These are phyloP conservation scores for Aeminium ludgeri DNA, from an alignment of 495 filamentous ascomycete species.

Conservation along the genomic window DNA sequence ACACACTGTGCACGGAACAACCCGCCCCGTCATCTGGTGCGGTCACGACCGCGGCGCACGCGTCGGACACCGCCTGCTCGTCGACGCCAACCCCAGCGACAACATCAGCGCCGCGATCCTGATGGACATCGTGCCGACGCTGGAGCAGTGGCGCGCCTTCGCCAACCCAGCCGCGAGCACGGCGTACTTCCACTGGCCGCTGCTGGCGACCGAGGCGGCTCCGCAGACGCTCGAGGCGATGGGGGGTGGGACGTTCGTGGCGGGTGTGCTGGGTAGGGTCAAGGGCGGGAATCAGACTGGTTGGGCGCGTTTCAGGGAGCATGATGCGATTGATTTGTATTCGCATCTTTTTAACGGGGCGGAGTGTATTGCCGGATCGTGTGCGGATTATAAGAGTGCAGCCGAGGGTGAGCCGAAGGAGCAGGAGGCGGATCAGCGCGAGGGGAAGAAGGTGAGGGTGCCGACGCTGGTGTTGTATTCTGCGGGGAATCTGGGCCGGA, in stretches of 20 bases:
- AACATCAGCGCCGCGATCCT: conserved; percentile 13
- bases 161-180: conserved; percentile 8
- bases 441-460: conserved; percentile 28
- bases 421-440: conserved; percentile 30
- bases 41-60: conserved; percentile 16
- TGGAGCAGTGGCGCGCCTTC: conserved; percentile 10
- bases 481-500: conserved; percentile 26
- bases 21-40: conserved; percentile 10
- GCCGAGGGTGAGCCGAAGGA: conserved; percentile 27
- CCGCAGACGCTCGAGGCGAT: conserved; percentile 9
- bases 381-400: conserved; percentile 33
- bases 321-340: conserved; percentile 11
- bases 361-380: conserved; percentile 16
- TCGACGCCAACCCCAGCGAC: conserved; percentile 9
- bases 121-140: conserved; percentile 14
- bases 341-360: conserved; percentile 2
- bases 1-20: conserved; percentile 8
- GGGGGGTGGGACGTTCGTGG: conserved; percentile 5
- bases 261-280: background rate
- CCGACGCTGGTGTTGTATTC: conserved; percentile 31
- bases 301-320: conserved; percentile 1
- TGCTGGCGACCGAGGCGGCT: conserved; percentile 11
- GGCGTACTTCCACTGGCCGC: conserved; percentile 17
- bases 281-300: conserved; percentile 7
- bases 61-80: conserved; percentile 10